A percentile compares a stretch with the other conserved stretches of the same genome.
These are phyloP conservation scores for Suillus hirtellus DNA, from an alignment of 768 basidiomycete genomes.

Conservation along the genomic window DNA sequence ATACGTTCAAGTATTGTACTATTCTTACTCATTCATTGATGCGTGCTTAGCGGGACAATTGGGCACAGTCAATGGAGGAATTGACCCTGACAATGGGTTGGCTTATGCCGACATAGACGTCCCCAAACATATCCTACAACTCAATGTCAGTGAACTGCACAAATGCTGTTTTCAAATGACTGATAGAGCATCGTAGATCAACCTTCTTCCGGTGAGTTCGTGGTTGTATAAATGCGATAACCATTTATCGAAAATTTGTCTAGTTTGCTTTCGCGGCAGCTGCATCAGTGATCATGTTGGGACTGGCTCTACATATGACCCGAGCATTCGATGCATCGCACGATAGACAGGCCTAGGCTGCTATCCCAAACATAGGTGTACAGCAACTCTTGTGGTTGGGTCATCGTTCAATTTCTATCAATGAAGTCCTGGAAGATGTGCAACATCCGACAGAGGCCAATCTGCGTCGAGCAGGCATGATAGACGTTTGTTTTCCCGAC, in stretches of 20 bases:
- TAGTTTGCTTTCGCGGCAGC: neutral
- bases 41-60: neutral
- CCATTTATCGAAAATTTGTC: neutral
- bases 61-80: neutral
- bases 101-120: neutral
- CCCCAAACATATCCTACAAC: neutral
- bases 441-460: neutral
- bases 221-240: neutral
- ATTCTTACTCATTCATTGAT: neutral
- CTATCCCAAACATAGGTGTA: conserved; percentile 1
- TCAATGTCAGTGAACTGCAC: neutral
- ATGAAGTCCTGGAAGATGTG: neutral
- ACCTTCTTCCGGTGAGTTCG: neutral
- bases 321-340: neutral
- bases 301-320: neutral
- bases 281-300: conserved; percentile 4
- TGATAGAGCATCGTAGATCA: too few species aligned
- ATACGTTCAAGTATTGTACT: too few species aligned
- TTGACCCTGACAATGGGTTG: neutral
- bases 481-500: conserved; percentile 4
- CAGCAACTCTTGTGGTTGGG: conserved; percentile 1
- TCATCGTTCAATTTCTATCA: neutral
- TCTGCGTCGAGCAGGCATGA: conserved; percentile 7
- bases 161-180: neutral
- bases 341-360: neutral